Conservation (phyloP, 2,329 filamentous ascomycete species). For the Mariannaea elegans region DNA sequence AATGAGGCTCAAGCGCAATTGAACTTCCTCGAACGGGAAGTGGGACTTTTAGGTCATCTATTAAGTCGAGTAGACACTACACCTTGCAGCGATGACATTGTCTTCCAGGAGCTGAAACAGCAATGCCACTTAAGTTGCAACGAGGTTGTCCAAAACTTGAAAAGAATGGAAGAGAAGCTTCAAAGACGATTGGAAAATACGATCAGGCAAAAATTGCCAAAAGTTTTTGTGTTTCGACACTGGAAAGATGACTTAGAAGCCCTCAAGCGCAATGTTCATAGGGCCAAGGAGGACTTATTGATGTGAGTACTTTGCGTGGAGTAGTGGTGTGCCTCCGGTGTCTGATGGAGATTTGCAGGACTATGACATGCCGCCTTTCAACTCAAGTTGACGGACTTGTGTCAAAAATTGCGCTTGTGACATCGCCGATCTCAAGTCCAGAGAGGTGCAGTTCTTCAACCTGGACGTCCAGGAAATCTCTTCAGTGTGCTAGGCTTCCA, state of each 20-base stretch:
- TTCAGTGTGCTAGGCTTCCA: neutral
- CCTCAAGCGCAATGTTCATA: neutral
- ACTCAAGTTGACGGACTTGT: too few relatives aligned
- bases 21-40: neutral
- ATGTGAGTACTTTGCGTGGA: neutral
- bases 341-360: too few relatives aligned
- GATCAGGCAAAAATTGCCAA: neutral
- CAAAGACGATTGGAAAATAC: neutral
- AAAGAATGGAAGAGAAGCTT: neutral
- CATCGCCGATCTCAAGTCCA: too few relatives aligned
- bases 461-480: neutral
- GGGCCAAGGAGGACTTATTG: neutral
- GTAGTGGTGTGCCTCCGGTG: too few relatives aligned
- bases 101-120: neutral
- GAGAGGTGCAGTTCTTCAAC: too few relatives aligned
- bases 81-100: neutral
- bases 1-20: neutral
- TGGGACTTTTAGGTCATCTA: neutral
- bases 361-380: too few relatives aligned
- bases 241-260: neutral
- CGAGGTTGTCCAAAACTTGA: neutral
- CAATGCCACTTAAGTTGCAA: neutral
- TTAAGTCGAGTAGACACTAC: neutral
- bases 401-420: too few relatives aligned
- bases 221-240: neutral